These are phyloP conservation scores for Phoenix roebelenii DNA, from an alignment of 176 grass and related monocot species.

Conservation along the genomic window DNA sequence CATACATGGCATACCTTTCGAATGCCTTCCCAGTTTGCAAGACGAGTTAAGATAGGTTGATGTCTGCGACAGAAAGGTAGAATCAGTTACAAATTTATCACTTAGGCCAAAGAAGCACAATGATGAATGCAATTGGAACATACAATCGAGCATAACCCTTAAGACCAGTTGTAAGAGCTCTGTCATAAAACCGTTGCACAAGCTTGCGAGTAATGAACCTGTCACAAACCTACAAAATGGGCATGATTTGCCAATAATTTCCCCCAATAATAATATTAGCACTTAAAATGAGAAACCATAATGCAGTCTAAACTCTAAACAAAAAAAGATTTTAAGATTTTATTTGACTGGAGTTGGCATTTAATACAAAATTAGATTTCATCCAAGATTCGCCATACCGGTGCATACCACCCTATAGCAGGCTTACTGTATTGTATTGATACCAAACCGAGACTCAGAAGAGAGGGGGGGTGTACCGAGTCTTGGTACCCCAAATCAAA, in stretches of 20 bases:
- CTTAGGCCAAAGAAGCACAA: not conserved
- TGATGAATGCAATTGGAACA: conserved; percentile 18
- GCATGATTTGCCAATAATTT: conserved; percentile 5
- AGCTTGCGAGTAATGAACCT: conserved; percentile 93
- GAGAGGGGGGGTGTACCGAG: too few species aligned
- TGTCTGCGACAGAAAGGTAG: conserved; percentile 40
- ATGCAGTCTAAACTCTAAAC: too few species aligned
- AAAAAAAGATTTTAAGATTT: too few species aligned
- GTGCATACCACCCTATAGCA: too few species aligned
- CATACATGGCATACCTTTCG: conserved; percentile 44
- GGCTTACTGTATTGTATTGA: too few species aligned
- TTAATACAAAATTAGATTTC: too few species aligned
- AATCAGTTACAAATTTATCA: not conserved
- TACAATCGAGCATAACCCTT: conserved; percentile 97
- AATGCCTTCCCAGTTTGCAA: conserved; percentile 95
- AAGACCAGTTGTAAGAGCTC: conserved; percentile 86
- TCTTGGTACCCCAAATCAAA: too few species aligned
- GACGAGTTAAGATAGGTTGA: conserved; percentile 63
- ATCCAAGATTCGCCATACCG: too few species aligned
- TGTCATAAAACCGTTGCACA: conserved; percentile 73
- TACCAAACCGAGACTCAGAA: too few species aligned
- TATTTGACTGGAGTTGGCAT: too few species aligned
- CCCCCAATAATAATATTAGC: conserved; percentile 21
- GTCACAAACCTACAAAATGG: conserved; percentile 65
- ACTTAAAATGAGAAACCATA: not conserved